phyloP scores from a whole-genome alignment of 1,284 basidiomycete genomes.

The Ceratobasidium theobromae region DNA sequence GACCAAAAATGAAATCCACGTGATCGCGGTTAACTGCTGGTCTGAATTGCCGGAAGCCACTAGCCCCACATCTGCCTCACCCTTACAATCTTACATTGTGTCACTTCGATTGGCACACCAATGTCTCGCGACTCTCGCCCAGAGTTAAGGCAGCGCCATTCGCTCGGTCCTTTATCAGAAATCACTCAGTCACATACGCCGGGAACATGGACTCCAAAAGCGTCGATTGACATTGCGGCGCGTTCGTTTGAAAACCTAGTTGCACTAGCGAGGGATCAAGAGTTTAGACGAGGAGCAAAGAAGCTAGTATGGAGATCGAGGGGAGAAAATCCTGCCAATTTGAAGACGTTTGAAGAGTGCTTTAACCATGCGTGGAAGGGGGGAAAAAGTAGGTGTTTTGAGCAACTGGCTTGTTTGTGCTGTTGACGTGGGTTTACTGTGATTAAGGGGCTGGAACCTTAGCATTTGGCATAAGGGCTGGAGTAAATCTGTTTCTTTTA shows the following conservation, averaged over 20 bases:
- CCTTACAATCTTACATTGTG: neutral
- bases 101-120: neutral
- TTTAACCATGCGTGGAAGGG: constrained; percentile 73
- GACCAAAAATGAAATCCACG: no score
- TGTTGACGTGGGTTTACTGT: neutral
- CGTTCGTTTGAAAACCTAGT: constrained; percentile 76
- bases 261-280: constrained; percentile 75
- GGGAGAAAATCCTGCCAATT: constrained; percentile 72
- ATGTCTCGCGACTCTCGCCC: constrained; percentile 19
- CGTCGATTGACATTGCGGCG: constrained; percentile 5
- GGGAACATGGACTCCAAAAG: constrained; percentile 20
- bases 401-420: neutral
- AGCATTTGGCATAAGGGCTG: constrained; percentile 76
- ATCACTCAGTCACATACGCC: constrained; percentile 25
- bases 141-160: constrained; percentile 2
- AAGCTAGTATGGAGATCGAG: constrained; percentile 82
- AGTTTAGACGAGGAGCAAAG: constrained; percentile 61
- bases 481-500: constrained; percentile 75
- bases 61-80: neutral
- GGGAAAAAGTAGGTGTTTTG: constrained; percentile 67
- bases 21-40: neutral
- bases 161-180: constrained; percentile 18
- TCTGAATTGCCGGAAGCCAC: neutral
- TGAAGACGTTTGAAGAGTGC: constrained; percentile 68
- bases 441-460: constrained; percentile 71